Evolutionary conservation across 164 flowering plant genomes (phyloP).

Genomic region (Berberis thunbergii): DNA sequence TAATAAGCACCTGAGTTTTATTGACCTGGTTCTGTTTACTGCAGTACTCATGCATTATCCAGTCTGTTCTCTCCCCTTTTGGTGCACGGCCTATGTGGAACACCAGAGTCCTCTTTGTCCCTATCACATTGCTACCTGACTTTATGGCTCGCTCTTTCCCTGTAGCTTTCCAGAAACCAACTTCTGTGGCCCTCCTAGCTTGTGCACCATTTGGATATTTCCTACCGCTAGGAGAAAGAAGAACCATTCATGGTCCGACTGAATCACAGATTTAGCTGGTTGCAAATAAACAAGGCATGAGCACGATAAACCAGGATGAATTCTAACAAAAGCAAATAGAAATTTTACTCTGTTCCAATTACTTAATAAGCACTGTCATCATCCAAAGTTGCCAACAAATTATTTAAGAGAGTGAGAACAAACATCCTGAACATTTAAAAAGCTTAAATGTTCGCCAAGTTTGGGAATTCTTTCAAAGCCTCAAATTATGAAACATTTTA

Average conservation of each 20-base stretch:
- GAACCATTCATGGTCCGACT: conserved; percentile 78
- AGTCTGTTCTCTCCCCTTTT: conserved; percentile 72
- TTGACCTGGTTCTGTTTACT: conserved; percentile 23
- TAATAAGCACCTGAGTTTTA: background rate
- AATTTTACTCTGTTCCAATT: too few species aligned
- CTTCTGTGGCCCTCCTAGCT: conserved; percentile 59
- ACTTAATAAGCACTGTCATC: too few species aligned
- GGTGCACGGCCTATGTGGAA: conserved; percentile 83
- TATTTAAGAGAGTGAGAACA: too few species aligned
- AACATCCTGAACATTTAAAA: too few species aligned
- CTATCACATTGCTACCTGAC: conserved; percentile 40
- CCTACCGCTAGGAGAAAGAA: conserved; percentile 67
- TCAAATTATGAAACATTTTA: too few species aligned
- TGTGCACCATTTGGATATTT: conserved; percentile 82
- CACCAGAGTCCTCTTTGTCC: conserved; percentile 82
- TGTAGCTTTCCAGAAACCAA: conserved; percentile 81
- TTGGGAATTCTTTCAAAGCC: too few species aligned
- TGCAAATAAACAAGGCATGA: background rate
- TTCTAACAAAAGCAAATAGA: too few species aligned
- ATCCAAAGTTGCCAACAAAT: too few species aligned
- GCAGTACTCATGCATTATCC: conserved; percentile 87
- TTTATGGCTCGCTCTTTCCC: conserved; percentile 72
- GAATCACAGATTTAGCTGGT: conserved; percentile 53
- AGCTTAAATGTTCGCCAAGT: too few species aligned
- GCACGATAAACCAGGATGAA: too few species aligned